Percentiles rank a stretch among this genome's conserved stretches.
Conservation (phyloP, 2,329 filamentous ascomycete species). For the Stemphylium beticola region DNA sequence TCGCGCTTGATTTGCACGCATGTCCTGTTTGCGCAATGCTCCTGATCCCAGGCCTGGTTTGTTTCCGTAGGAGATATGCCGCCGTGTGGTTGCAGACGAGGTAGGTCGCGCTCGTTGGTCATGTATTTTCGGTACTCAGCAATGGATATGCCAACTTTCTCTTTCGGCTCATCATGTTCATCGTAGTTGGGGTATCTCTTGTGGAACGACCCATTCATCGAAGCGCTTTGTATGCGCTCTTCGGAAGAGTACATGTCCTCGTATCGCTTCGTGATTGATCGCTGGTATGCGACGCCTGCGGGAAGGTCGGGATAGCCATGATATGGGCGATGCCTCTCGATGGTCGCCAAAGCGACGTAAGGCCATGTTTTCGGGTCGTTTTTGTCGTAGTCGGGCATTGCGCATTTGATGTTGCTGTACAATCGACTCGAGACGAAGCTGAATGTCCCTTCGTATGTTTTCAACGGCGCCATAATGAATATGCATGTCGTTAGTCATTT, state of each 20-base stretch:
- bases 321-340: neutral
- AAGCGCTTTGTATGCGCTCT: neutral
- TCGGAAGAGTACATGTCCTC: neutral
- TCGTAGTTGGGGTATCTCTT: constrained; percentile 9
- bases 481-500: neutral
- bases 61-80: neutral
- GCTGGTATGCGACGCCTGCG: constrained; percentile 4
- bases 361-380: constrained; percentile 11
- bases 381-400: neutral
- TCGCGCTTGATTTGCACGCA: constrained; percentile 1
- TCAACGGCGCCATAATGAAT: neutral
- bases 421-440: constrained; percentile 4
- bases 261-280: constrained; percentile 3
- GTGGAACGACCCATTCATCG: constrained; percentile 1
- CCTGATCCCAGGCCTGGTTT: neutral
- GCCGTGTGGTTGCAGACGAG: neutral
- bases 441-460: constrained; percentile 1
- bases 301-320: constrained; percentile 2
- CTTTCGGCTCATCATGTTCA: neutral
- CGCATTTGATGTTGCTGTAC: neutral
- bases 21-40: neutral
- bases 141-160: neutral
- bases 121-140: neutral
- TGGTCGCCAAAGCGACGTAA: neutral
- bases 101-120: neutral